Evolutionary conservation across 2,329 filamentous ascomycete species (phyloP).

Genomic region (Ophiostoma montium): DNA sequence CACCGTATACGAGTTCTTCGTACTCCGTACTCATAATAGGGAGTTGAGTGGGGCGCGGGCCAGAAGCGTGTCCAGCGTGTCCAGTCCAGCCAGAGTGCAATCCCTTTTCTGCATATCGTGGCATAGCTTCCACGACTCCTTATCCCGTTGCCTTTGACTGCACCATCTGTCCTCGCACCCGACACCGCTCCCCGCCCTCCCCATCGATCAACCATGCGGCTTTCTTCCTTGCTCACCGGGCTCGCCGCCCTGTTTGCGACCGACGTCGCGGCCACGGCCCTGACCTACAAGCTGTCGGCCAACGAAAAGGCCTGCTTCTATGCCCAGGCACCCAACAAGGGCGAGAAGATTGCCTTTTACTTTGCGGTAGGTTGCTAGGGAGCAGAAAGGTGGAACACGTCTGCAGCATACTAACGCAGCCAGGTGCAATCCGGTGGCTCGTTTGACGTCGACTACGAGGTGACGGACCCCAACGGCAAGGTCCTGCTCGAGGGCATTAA

Average conservation of each 20-base stretch:
- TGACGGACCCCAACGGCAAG: slow-evolving; percentile 68
- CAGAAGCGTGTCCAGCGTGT: slow-evolving; percentile 9
- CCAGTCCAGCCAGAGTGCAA: slow-evolving; percentile 8
- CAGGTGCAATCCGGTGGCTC: slow-evolving; percentile 96
- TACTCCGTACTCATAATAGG: no score
- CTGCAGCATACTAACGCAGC: neutral
- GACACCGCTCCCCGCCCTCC: neutral
- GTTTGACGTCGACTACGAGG: slow-evolving; percentile 90
- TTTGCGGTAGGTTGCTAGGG: slow-evolving; percentile 69
- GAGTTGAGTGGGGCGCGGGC: neutral
- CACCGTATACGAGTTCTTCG: no score
- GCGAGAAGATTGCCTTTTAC: slow-evolving; percentile 92
- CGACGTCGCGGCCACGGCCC: slow-evolving; percentile 67
- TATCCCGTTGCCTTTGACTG: neutral
- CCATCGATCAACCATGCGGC: slow-evolving; percentile 43
- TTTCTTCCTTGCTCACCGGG: slow-evolving; percentile 46
- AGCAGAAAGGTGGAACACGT: neutral
- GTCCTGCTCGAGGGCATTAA: slow-evolving; percentile 75
- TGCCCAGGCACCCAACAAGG: slow-evolving; percentile 58
- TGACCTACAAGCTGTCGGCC: slow-evolving; percentile 82
- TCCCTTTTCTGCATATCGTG: slow-evolving; percentile 7
- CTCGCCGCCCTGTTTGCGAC: slow-evolving; percentile 58
- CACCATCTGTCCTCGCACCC: slow-evolving; percentile 1
- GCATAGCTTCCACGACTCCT: neutral
- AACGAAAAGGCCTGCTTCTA: slow-evolving; percentile 97